Evolutionary conservation across 1,284 basidiomycete genomes (phyloP).

Genomic region (Heterobasidion parviporum): DNA sequence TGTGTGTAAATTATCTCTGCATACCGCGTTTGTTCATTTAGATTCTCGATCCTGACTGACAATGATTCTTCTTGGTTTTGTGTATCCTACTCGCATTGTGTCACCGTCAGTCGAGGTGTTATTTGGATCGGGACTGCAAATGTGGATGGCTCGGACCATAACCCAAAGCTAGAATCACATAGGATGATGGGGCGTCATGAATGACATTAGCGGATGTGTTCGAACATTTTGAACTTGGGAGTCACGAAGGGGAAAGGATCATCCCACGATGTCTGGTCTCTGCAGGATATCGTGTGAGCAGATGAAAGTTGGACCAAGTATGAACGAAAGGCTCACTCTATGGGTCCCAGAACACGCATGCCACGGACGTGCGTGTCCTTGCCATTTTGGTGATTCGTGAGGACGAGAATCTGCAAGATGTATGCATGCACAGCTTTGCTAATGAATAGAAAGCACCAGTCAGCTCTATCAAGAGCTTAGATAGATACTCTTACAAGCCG

Average conservation of each 20-base stretch:
- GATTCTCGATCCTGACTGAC: too few species aligned
- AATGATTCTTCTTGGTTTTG: too few species aligned
- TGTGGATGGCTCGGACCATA: too few species aligned
- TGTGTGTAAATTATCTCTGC: slow-evolving; percentile 2
- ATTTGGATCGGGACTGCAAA: too few species aligned
- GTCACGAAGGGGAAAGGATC: slow-evolving; percentile 66
- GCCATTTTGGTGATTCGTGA: slow-evolving; percentile 95
- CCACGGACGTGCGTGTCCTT: slow-evolving; percentile 98
- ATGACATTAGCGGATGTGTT: slow-evolving; percentile 54
- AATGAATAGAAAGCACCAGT: background rate
- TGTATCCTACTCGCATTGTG: too few species aligned
- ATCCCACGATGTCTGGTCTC: slow-evolving; percentile 33
- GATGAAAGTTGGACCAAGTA: background rate
- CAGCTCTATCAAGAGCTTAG: background rate
- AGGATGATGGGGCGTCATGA: too few species aligned
- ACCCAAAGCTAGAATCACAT: too few species aligned
- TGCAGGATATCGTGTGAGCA: slow-evolving; percentile 3
- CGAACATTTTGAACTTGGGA: slow-evolving; percentile 65
- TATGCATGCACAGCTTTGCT: slow-evolving; percentile 87
- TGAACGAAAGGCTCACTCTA: slow-evolving; percentile 47
- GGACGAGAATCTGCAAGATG: slow-evolving; percentile 84
- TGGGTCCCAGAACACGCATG: slow-evolving; percentile 77
- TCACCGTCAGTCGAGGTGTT: too few species aligned
- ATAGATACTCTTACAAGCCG: slow-evolving; percentile 42
- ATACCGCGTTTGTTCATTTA: too few species aligned